phyloP scores from a whole-genome alignment of 371 early-diverging fungal species.

The Mortierella sp. region DNA sequence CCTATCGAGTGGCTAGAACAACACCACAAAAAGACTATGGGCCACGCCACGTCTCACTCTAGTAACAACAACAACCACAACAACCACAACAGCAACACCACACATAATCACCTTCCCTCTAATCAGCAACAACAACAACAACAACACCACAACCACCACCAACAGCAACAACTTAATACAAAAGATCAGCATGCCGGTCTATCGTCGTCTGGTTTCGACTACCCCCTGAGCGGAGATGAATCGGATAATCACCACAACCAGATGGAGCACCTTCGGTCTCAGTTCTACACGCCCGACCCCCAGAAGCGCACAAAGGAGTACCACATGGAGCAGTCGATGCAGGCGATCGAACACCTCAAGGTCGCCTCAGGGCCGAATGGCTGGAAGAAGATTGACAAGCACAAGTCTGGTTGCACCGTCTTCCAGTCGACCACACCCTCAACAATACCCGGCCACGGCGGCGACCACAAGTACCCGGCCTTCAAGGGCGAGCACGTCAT shows the following conservation, averaged over 20 bases:
- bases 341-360: constrained; percentile 50
- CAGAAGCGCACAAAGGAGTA: constrained; percentile 48
- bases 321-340: constrained; percentile 38
- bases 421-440: constrained; percentile 63
- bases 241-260: constrained; percentile 43
- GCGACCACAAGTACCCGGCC: constrained; percentile 62
- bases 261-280: constrained; percentile 44
- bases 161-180: constrained; percentile 30
- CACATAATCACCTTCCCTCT: background rate
- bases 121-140: background rate
- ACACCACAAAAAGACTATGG: constrained; percentile 39
- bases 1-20: constrained; percentile 29
- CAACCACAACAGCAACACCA: constrained; percentile 6
- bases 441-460: constrained; percentile 29
- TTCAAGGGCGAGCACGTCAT: constrained; percentile 75
- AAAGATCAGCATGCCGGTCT: constrained; percentile 13
- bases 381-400: constrained; percentile 77
- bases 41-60: background rate
- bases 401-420: constrained; percentile 73
- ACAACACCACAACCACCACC: background rate
- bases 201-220: constrained; percentile 28
- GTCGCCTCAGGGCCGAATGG: constrained; percentile 27
- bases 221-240: constrained; percentile 44
- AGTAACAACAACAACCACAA: background rate
- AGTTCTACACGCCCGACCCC: constrained; percentile 53